Evolutionary conservation across 176 grass and related monocot genomes (phyloP).

Genomic region (Calamus simplicifolius): DNA sequence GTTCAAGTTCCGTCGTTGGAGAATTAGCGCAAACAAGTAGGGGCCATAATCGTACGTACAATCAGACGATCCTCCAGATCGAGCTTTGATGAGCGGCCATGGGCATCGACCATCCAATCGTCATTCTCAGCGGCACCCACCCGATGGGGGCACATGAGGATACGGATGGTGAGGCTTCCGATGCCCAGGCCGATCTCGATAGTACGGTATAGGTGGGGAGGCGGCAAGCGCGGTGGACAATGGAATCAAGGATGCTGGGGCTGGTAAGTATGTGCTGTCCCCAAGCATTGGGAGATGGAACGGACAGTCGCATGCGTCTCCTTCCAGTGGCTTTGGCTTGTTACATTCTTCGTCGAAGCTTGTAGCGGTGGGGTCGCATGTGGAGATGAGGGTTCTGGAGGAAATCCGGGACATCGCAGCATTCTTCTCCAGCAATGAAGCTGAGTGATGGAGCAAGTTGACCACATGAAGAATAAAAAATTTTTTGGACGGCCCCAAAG

Average conservation of each 20-base stretch:
- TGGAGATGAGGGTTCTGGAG: too few species aligned
- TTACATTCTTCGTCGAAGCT: background rate
- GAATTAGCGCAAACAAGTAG: slow-evolving; percentile 44
- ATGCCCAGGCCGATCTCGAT: slow-evolving; percentile 80
- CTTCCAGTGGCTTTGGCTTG: slow-evolving; percentile 1
- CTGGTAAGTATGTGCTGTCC: slow-evolving; percentile 82
- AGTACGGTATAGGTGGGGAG: slow-evolving; percentile 52
- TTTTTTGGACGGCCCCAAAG: too few species aligned
- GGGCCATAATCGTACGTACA: slow-evolving; percentile 21
- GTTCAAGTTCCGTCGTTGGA: background rate
- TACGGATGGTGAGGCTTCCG: slow-evolving; percentile 67
- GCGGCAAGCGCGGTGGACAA: slow-evolving; percentile 35
- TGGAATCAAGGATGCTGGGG: slow-evolving; percentile 68
- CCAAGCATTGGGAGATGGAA: slow-evolving; percentile 58
- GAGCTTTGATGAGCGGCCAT: slow-evolving; percentile 33
- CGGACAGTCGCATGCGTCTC: slow-evolving; percentile 56
- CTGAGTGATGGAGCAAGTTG: too few species aligned
- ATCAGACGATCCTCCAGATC: slow-evolving; percentile 38
- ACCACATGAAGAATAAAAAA: too few species aligned
- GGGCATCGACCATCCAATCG: slow-evolving; percentile 60
- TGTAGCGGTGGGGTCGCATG: too few species aligned
- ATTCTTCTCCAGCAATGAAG: too few species aligned
- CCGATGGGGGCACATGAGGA: slow-evolving; percentile 36
- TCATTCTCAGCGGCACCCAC: slow-evolving; percentile 71
- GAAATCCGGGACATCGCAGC: too few species aligned